Evolutionary conservation across 441 rosid genomes (phyloP).

Genomic region (Populus hybrid): DNA sequence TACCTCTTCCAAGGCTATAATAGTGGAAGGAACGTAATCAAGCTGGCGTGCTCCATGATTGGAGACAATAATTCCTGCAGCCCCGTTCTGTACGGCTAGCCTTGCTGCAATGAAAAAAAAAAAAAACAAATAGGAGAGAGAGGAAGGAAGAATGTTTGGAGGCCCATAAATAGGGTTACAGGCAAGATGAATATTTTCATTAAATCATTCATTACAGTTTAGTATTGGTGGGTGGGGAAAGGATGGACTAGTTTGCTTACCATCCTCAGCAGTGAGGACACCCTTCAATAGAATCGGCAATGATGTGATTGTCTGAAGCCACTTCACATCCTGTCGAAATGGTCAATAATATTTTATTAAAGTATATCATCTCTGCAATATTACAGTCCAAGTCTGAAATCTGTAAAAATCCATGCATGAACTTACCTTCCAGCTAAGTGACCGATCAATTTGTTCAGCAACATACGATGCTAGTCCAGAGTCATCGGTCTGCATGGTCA

Average conservation of each 20-base stretch:
- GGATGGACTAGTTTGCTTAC: conserved; percentile 35
- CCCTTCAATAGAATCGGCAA: conserved; percentile 94
- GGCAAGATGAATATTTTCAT: not conserved
- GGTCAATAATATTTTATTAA: not conserved
- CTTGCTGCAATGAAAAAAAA: conserved; percentile 47
- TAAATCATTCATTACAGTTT: not conserved
- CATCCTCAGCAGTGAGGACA: conserved; percentile 85
- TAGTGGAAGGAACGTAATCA: conserved; percentile 89
- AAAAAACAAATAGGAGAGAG: not conserved
- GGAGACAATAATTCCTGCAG: conserved; percentile 89
- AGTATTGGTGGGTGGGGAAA: not conserved
- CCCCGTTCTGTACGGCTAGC: conserved; percentile 72
- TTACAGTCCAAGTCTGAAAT: not conserved
- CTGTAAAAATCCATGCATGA: not conserved
- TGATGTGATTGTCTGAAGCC: conserved; percentile 91
- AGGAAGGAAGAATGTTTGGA: not conserved
- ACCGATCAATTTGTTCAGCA: conserved; percentile 74
- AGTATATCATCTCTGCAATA: not conserved
- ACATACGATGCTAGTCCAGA: conserved; percentile 92
- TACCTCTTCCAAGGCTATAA: conserved; percentile 93
- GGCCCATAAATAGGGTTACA: not conserved
- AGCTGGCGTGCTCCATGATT: conserved; percentile 99
- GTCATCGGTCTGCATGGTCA: conserved; percentile 56
- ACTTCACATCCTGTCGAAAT: conserved; percentile 62
- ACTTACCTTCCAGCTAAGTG: conserved; percentile 85